Conservation (phyloP, 768 basidiomycete species). For the Tulasnella sp. region DNA sequence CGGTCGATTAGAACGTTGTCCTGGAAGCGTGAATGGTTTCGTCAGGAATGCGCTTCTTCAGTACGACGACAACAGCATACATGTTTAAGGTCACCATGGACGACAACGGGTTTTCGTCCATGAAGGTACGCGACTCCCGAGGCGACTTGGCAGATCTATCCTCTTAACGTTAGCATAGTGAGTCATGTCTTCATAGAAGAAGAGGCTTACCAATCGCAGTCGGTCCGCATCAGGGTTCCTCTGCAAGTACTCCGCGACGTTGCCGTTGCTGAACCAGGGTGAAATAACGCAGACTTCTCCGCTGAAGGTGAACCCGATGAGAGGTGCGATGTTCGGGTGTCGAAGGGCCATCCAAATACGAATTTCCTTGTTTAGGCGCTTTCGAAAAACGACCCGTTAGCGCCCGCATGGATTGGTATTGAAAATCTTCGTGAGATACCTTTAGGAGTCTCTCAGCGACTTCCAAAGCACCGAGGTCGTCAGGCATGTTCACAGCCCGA, state of each 20-base stretch:
- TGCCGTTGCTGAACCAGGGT: background rate
- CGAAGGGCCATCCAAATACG: slow-evolving; percentile 4
- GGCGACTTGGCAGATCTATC: slow-evolving; percentile 15
- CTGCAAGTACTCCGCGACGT: background rate
- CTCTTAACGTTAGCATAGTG: too few relatives aligned
- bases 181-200: background rate
- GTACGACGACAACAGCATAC: background rate
- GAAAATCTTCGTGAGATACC: background rate
- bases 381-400: background rate
- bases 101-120: background rate
- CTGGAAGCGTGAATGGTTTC: background rate
- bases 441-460: slow-evolving; percentile 8
- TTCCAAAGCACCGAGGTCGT: background rate
- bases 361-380: background rate
- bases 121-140: slow-evolving; percentile 13
- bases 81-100: slow-evolving; percentile 13
- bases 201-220: background rate
- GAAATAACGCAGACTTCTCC: background rate
- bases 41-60: background rate
- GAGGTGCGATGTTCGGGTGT: slow-evolving; percentile 13
- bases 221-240: slow-evolving; percentile 3
- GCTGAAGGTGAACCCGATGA: slow-evolving; percentile 2
- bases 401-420: too few relatives aligned
- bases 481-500: slow-evolving; percentile 1
- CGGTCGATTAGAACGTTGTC: slow-evolving; percentile 22